A percentile compares a stretch with the other conserved stretches of the same genome.
These are phyloP conservation scores for Closterium sp. DNA, from an alignment of 139 green algal genomes.

Conservation along the genomic window DNA sequence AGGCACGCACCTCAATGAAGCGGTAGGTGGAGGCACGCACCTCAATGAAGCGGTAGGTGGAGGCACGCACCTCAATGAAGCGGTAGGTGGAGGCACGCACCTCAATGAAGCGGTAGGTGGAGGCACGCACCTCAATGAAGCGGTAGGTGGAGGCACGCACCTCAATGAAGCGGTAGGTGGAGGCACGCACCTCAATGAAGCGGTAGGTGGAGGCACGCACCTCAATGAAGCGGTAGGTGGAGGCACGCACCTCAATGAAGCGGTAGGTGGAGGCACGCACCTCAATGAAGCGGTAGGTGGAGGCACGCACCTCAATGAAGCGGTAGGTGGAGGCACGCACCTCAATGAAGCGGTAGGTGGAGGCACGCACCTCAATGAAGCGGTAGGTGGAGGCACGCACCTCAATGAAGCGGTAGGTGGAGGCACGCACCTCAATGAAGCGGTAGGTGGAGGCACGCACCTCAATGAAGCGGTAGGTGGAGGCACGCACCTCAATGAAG, in stretches of 20 bases:
- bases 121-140: too few species aligned
- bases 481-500: too few species aligned
- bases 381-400: background rate
- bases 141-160: background rate
- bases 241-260: too few species aligned
- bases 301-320: too few species aligned
- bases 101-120: conserved; percentile 6
- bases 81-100: background rate
- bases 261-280: background rate
- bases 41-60: conserved; percentile 6
- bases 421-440: too few species aligned
- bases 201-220: background rate
- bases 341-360: conserved; percentile 6
- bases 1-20: too few species aligned
- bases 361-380: too few species aligned
- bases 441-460: background rate
- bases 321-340: background rate
- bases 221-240: conserved; percentile 6
- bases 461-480: conserved; percentile 6
- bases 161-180: conserved; percentile 6
- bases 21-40: background rate
- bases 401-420: conserved; percentile 6
- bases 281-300: conserved; percentile 6
- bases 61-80: too few species aligned
- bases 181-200: too few species aligned